Base-by-base conservation (phyloP, 208 protist genomes). In the Leishmania martiniquensis region DNA sequence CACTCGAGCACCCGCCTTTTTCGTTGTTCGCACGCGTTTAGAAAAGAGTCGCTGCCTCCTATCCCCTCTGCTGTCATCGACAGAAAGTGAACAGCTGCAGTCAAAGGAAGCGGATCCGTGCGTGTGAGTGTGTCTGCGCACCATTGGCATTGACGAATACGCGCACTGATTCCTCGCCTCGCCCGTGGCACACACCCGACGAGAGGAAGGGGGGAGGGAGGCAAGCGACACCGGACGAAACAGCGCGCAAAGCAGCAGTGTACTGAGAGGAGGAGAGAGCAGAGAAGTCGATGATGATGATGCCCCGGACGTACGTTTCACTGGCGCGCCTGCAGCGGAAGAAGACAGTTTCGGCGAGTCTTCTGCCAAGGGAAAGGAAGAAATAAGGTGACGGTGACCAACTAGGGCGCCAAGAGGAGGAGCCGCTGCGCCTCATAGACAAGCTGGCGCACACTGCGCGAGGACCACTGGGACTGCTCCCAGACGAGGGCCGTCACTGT, bases 401-500 rank as follows among this genome's bases (percentile, higher is more conserved):
- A 69, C 55, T 67, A 76, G 2, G 72, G 57, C 52, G 57, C 44
- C 55, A 83, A 7, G 25, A 78, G 65, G 42, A 67, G 47, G n/a
- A 42, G 32, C 22, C 67, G 79, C 68, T 74, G 67, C 39, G 57
- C 73, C 49, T 83, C 73, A n/a, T 54, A n/a, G 39, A 39, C 57
- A 62, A 83, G 72, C 22, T 75, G 67, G 20, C 66, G 73, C 17
- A 75, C 6, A 51, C 65, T 75, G 34, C 55, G 34, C 13, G 79
- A 52, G 15, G 67, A 55, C 44, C 54, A 47, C 29, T 72, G 68
- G n/a, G 45, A 39, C 34, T 72, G 68, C 29, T 57, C 54, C 79
- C 79, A 83, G 34, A 57, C 79, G 25, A 83, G 67, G 22, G 76
- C 67, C 32, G 29, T 55, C n/a, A 78, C 73, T 20, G 79, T 70